phyloP scores from a whole-genome alignment of 2,329 filamentous ascomycete species.

The Colletotrichum sp. region DNA sequence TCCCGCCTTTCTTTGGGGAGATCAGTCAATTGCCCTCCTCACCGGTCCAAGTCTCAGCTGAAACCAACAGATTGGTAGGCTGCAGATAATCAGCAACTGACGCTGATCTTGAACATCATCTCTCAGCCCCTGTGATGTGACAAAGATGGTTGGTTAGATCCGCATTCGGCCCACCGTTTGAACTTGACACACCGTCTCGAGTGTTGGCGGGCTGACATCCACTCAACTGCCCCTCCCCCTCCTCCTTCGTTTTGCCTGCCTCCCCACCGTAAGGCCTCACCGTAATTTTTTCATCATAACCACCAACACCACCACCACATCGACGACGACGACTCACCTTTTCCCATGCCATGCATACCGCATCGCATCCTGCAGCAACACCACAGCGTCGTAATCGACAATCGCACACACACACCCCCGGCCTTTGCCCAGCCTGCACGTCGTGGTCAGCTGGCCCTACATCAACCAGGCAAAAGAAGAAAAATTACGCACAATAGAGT shows the following conservation, averaged over 20 bases:
- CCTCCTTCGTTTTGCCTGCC: not conserved
- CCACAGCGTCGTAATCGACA: not conserved
- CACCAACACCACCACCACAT: not conserved
- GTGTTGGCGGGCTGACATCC: not conserved
- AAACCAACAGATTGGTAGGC: not conserved
- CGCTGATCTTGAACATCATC: not conserved
- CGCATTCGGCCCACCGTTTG: not conserved
- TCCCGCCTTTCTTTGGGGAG: not conserved
- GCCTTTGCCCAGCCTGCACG: conserved; percentile 4
- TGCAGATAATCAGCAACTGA: not conserved
- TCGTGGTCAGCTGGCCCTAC: conserved; percentile 11
- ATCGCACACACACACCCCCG: not conserved
- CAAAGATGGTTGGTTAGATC: not conserved
- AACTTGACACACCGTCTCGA: not conserved
- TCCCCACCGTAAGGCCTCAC: not conserved
- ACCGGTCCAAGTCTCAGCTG: not conserved
- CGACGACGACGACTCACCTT: not conserved
- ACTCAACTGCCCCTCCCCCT: not conserved
- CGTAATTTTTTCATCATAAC: conserved; percentile 9
- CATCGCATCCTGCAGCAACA: not conserved
- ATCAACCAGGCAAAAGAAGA: not conserved
- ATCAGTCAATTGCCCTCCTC: not conserved
- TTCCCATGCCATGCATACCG: not conserved
- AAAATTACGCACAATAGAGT: not conserved
- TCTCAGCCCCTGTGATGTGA: not conserved